Percentiles rank a stretch among this genome's conserved stretches.
These are phyloP conservation scores for Hericium rajendrae DNA, from an alignment of 768 basidiomycete species.

Conservation along the genomic window DNA sequence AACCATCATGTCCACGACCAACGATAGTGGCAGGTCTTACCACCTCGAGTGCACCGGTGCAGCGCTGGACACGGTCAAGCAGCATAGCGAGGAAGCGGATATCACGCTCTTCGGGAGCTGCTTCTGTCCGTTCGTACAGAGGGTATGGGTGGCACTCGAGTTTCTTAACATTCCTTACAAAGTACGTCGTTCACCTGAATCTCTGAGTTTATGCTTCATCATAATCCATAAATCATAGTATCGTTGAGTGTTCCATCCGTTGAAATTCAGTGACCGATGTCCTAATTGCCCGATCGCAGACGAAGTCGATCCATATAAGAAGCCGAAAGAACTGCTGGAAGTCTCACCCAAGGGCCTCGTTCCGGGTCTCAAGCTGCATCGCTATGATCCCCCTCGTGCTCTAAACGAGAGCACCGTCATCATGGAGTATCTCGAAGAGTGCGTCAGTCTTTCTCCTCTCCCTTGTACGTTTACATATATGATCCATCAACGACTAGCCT, in stretches of 20 bases:
- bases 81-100: constrained; percentile 36
- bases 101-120: constrained; percentile 65
- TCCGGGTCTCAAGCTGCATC: constrained; percentile 52
- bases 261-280: too few relatives aligned
- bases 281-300: constrained; percentile 29
- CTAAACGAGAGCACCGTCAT: constrained; percentile 78
- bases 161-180: constrained; percentile 62
- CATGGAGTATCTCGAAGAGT: constrained; percentile 75
- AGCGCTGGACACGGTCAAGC: constrained; percentile 48
- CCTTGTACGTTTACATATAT: constrained; percentile 13
- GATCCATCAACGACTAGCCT: constrained; percentile 26
- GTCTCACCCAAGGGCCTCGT: constrained; percentile 79
- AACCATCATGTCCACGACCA: constrained; percentile 13
- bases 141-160: constrained; percentile 72
- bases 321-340: constrained; percentile 69
- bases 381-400: constrained; percentile 43
- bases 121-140: constrained; percentile 78
- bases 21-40: constrained; percentile 32
- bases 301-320: constrained; percentile 78
- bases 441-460: not conserved
- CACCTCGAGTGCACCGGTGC: constrained; percentile 34
- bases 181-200: constrained; percentile 24
- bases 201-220: not conserved
- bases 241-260: not conserved
- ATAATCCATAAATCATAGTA: not conserved